These are phyloP conservation scores for Exobasidium cylindrosporum DNA, from an alignment of 1,284 basidiomycete genomes.

Conservation along the genomic window DNA sequence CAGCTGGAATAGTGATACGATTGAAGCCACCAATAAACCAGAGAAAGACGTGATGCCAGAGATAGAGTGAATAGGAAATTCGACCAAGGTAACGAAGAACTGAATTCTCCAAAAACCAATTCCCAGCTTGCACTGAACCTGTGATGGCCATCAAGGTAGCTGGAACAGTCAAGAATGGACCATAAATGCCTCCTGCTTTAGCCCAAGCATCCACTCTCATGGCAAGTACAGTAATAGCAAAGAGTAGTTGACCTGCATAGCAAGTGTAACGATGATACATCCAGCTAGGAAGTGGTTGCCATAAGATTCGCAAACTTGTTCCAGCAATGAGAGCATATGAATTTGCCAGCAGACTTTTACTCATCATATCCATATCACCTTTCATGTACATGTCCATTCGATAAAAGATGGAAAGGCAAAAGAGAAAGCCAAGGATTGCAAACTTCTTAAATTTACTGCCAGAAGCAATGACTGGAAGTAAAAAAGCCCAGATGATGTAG, in stretches of 20 bases:
- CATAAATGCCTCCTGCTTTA: neutral
- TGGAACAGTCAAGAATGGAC: neutral
- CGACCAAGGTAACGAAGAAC: neutral
- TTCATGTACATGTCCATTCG: neutral
- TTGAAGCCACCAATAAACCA: neutral
- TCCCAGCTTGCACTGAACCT: neutral
- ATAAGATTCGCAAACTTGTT: neutral
- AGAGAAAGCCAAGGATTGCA: neutral
- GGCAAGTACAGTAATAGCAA: neutral
- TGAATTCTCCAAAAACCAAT: neutral
- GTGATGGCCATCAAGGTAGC: neutral
- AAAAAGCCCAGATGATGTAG: constrained; percentile 29
- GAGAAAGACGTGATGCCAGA: constrained; percentile 1
- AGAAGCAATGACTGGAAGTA: constrained; percentile 16
- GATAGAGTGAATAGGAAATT: neutral
- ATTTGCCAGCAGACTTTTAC: neutral
- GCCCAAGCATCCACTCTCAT: neutral
- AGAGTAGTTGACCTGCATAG: neutral
- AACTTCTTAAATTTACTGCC: neutral
- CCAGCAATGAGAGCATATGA: neutral
- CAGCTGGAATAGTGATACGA: neutral
- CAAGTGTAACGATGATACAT: neutral
- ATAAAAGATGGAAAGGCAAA: neutral
- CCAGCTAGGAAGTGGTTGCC: neutral
- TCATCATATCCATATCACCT: neutral